A percentile compares a stretch with the other conserved stretches of the same genome.
Conservation (phyloP, 129 eudicot species). For the Arctium minus region DNA sequence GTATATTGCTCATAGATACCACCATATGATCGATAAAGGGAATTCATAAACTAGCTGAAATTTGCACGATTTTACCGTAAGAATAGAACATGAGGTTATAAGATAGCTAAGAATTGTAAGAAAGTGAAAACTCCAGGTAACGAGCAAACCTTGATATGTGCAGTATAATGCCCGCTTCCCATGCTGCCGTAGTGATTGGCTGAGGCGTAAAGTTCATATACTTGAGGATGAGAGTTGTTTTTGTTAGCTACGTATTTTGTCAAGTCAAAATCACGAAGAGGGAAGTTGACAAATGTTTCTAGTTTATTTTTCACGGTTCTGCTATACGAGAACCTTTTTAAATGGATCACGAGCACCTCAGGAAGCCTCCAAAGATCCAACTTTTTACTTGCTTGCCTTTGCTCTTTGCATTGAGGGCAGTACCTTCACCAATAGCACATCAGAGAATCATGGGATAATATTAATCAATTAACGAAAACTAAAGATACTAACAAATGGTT, state of each 20-base stretch:
- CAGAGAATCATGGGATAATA: background rate
- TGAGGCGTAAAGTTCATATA: constrained; percentile 88
- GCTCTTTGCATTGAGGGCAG: constrained; percentile 90
- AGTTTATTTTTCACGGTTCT: constrained; percentile 80
- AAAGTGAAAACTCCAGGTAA: background rate
- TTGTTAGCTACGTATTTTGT: constrained; percentile 81
- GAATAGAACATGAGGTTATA: constrained; percentile 7
- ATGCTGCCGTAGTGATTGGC: constrained; percentile 88
- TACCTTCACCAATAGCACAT: constrained; percentile 45
- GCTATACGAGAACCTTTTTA: constrained; percentile 87
- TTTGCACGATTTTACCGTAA: background rate
- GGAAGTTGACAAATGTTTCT: constrained; percentile 81
- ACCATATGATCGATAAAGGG: background rate
- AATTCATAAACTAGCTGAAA: background rate
- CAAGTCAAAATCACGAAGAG: constrained; percentile 77
- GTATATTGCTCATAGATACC: background rate
- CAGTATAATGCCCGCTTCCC: constrained; percentile 96
- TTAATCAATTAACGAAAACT: background rate
- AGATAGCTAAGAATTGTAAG: background rate
- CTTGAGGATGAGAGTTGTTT: constrained; percentile 58
- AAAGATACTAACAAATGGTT: constrained; percentile 4
- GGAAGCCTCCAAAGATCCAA: constrained; percentile 99
- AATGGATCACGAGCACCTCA: constrained; percentile 82
- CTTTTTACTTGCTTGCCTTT: constrained; percentile 92
- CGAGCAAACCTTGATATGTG: constrained; percentile 64